Evolutionary conservation across 2,329 filamentous ascomycete genomes (phyloP), one percentile per base, ranked within the genome.

Genomic region (Pseudocercospora fuligena): DNA sequence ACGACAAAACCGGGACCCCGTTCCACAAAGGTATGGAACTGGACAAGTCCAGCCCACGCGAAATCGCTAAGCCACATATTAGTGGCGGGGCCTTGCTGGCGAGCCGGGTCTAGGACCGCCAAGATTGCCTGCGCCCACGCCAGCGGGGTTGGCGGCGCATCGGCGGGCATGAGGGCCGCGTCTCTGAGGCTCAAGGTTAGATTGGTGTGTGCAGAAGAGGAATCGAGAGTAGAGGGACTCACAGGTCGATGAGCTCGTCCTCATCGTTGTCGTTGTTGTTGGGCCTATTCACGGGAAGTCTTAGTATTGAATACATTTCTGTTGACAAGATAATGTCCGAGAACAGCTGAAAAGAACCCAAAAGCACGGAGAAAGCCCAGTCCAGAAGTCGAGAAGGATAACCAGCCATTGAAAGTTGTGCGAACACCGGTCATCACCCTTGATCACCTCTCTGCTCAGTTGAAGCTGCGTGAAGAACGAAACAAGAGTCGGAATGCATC

Each of bases 21-120:
- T 25, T 29, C 51, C 51, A 56, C 51, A 16, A 31, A 56, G 51
- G 51, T 56, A 29, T 27, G 23, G 23, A 16, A 29, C 51, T 56
- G 51, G 51, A 56, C 23, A 29, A 7, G 23, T 56, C 51, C 51
- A 27, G 25, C 16, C 51, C 12, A 56, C 23, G 25, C 27, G 51
- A 27, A 1, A 27, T 56, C 51, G 25, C 23, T 27, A 56, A 33
- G 51, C 51, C 51, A 56, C 51, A 56, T 56, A 19, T 56, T 56
- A 56, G 51, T 56, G 51, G 51, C 51, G 51, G 51, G 51, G 23
- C 47, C 47, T 56, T 56, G 27, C 23, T 56, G 51, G 51, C 51
- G 51, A 23, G 25, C 19, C 19, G 19, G 47, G 47, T 51, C 47
- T 14, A 19, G 8, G 47, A 51, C 47, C 14, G 47, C 47, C 19